Evolutionary conservation across 1,139 yeast genomes (phyloP), one percentile per base, ranked within the genome.

Genomic region (Nakaseomyces delphensis): DNA sequence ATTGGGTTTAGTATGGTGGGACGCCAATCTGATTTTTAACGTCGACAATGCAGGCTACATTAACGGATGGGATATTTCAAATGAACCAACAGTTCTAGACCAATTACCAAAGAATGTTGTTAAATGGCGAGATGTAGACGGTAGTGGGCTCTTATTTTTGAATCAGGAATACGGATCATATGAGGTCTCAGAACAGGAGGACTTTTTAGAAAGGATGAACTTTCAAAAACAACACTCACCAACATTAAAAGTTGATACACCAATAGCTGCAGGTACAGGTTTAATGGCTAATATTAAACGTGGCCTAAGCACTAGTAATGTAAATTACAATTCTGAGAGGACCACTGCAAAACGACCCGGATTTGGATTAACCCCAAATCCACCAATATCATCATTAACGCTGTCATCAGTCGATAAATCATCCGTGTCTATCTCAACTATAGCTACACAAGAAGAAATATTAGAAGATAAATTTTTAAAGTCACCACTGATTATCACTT

Each of bases 81-180:
- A 51, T 24, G 63, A 59, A 38, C 64, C 65, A 6, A 56, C 57
- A 4, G 54, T 55, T 6, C 43, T 60, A 16, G 58, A 57, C 18
- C 60, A 60, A 43, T 40, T 60, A 24, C 48, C 56, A 2, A 55
- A 59, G 37, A 50, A 47, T 10, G 48, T 52, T 10, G 52, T 59
- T 3, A 45, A 48, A 16, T 61, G 65, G 65, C 55, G 65, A 47
- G 65, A 61, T 43, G 57, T 61, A 6, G 64, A 59, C 37, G 65
- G 65, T 2, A 54, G 56, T 47, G 65, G 64, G 1, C 45, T 61
- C 10, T 41, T 58, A n/a, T 55, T 58, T 44, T 35, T 59, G 4
- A 53, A 55, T 21, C 65, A 59, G 44, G 50, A 54, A 16, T 33
- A 44, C 3, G 63, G 60, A 3, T 42, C 50, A 4, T 57, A 55